Evolutionary conservation across 169 alveolate genomes (phyloP).

Genomic region (Perkinsus chesapeaki): DNA sequence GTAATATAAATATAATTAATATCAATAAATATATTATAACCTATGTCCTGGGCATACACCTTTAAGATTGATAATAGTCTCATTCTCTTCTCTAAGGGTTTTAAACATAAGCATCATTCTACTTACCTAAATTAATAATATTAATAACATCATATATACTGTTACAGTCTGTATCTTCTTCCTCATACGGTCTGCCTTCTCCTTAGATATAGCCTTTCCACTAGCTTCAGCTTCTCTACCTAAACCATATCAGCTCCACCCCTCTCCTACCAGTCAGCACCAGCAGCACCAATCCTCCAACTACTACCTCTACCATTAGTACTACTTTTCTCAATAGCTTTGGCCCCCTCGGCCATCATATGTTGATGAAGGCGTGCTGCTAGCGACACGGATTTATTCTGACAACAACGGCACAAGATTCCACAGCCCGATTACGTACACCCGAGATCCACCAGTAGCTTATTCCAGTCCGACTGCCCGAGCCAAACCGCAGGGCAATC

Average conservation of each 20-base stretch:
- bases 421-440: no score
- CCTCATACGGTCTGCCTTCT: constrained; percentile 63
- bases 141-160: constrained; percentile 10
- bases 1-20: background rate
- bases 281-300: no score
- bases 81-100: constrained; percentile 74
- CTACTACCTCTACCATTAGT: background rate
- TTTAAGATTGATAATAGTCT: constrained; percentile 75
- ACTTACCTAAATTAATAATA: background rate
- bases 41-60: constrained; percentile 89
- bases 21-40: background rate
- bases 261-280: no score
- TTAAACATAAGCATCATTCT: constrained; percentile 29
- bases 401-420: background rate
- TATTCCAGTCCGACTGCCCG: background rate
- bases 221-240: constrained; percentile 44
- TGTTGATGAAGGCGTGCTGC: background rate
- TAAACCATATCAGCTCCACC: no score
- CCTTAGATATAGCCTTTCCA: constrained; percentile 28
- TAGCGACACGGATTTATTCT: background rate
- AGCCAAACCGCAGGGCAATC: background rate
- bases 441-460: no score
- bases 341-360: background rate
- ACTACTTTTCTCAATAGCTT: background rate
- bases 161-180: constrained; percentile 69